phyloP scores from a whole-genome alignment of 2,329 filamentous ascomycete genomes.

The Ramularia collo-cygni region DNA sequence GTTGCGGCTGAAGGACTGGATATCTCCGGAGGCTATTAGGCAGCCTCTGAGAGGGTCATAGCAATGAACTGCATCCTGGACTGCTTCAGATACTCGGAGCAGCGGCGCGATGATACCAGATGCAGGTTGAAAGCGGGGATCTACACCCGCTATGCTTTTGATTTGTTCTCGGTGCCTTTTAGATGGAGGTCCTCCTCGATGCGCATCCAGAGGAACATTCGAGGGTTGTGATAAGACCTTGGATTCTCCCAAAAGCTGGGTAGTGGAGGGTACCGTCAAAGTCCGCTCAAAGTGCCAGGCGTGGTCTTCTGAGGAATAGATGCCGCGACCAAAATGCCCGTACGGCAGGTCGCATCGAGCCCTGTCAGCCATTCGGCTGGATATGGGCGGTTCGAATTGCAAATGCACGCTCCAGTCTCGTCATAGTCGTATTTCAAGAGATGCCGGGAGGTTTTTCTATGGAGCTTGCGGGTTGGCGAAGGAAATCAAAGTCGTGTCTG shows the following conservation, averaged over 20 bases:
- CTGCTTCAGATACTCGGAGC: slow-evolving; percentile 26
- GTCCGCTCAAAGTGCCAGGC: slow-evolving; percentile 36
- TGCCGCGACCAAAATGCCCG: slow-evolving; percentile 47
- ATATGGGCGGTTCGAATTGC: slow-evolving; percentile 11
- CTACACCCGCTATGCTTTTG: slow-evolving; percentile 10
- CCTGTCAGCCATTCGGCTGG: slow-evolving; percentile 53
- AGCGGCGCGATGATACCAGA: slow-evolving; percentile 12
- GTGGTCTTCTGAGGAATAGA: slow-evolving; percentile 42
- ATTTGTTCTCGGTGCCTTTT: slow-evolving; percentile 15
- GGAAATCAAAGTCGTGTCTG: no score
- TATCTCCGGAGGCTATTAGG: slow-evolving; percentile 52
- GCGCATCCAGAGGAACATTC: neutral
- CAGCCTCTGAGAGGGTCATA: slow-evolving; percentile 37
- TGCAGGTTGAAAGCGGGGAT: slow-evolving; percentile 22
- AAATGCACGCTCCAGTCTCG: slow-evolving; percentile 1
- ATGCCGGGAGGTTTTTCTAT: no score
- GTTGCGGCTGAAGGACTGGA: slow-evolving; percentile 35
- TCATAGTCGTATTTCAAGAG: slow-evolving; percentile 14
- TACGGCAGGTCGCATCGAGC: slow-evolving; percentile 43
- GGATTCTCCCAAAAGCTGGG: slow-evolving; percentile 24
- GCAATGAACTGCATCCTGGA: slow-evolving; percentile 24
- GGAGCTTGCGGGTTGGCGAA: no score
- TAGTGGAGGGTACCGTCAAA: neutral
- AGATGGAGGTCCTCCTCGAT: neutral
- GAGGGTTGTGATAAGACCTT: slow-evolving; percentile 12